Evolutionary conservation across 148 eudicot species (phyloP).

Genomic region (Nyssa sinensis): DNA sequence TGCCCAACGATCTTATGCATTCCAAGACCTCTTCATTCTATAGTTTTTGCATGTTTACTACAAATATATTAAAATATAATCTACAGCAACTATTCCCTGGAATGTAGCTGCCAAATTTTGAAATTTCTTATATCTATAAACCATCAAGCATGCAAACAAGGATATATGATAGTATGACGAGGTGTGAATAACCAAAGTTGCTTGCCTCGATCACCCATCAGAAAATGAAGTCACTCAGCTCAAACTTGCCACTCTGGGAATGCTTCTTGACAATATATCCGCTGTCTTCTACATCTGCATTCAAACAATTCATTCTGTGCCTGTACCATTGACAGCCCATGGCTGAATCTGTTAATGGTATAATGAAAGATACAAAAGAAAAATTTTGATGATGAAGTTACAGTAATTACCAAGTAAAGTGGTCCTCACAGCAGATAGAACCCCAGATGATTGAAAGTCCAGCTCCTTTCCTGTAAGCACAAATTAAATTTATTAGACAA

Average conservation of each 20-base stretch:
- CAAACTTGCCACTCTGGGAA: conserved; percentile 22
- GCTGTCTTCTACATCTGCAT: conserved; percentile 56
- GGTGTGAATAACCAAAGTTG: neutral
- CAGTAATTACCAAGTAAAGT: conserved; percentile 66
- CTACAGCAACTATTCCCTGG: neutral
- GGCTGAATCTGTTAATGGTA: neutral
- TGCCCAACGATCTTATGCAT: no score
- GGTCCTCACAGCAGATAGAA: conserved; percentile 90
- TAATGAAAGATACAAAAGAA: neutral
- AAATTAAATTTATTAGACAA: neutral
- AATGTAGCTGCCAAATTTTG: neutral
- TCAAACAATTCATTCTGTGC: conserved; percentile 83
- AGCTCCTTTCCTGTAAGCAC: conserved; percentile 59
- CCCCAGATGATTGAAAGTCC: conserved; percentile 67
- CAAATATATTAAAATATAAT: no score
- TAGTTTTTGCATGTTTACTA: neutral
- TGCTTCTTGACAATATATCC: conserved; percentile 48
- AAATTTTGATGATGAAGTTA: neutral
- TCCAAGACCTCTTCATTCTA: neutral
- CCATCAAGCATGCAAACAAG: neutral
- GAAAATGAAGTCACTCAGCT: conserved; percentile 73
- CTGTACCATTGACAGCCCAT: conserved; percentile 28
- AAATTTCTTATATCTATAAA: neutral
- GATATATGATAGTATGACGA: neutral
- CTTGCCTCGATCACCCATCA: conserved; percentile 17